Conservation (phyloP, 2,329 filamentous ascomycete species). For the Phaeophleospora eucalypticola region DNA sequence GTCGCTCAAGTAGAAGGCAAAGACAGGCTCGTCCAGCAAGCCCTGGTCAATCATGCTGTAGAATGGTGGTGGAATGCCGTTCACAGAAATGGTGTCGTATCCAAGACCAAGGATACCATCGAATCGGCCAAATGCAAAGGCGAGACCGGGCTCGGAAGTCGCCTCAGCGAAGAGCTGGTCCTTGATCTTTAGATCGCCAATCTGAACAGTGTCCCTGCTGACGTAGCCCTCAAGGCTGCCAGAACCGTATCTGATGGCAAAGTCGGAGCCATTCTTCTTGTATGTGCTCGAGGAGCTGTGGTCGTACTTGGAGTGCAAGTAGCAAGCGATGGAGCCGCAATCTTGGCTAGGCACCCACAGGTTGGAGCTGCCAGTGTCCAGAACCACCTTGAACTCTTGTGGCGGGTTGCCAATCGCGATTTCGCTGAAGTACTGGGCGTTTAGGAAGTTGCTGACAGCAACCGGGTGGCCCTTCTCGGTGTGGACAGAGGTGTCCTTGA, state of each 20-base stretch:
- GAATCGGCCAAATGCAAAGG: constrained; percentile 95
- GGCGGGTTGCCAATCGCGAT: constrained; percentile 88
- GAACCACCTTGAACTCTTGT: constrained; percentile 95
- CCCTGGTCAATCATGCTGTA: constrained; percentile 92
- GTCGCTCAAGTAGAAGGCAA: constrained; percentile 91
- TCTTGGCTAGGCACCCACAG: constrained; percentile 91
- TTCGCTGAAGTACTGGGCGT: constrained; percentile 98
- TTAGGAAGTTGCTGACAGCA: constrained; percentile 94
- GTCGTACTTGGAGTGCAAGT: constrained; percentile 95
- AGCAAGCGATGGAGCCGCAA: constrained; percentile 96
- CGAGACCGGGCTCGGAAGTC: constrained; percentile 89
- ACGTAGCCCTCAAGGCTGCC: constrained; percentile 91
- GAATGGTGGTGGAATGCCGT: constrained; percentile 89
- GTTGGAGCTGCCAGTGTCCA: constrained; percentile 98
- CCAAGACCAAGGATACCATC: constrained; percentile 95
- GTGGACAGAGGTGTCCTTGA: constrained; percentile 68
- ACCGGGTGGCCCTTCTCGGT: constrained; percentile 70
- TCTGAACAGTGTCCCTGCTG: constrained; percentile 78
- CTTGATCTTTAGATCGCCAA: constrained; percentile 86
- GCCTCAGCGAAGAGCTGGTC: constrained; percentile 94
- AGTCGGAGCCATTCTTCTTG: constrained; percentile 88
- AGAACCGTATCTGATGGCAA: constrained; percentile 93
- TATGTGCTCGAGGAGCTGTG: constrained; percentile 82
- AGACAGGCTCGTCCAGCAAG: constrained; percentile 85
- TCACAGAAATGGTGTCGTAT: constrained; percentile 95